These are phyloP conservation scores for Artemisia annua DNA, from an alignment of 129 eudicot genomes.

Conservation along the genomic window DNA sequence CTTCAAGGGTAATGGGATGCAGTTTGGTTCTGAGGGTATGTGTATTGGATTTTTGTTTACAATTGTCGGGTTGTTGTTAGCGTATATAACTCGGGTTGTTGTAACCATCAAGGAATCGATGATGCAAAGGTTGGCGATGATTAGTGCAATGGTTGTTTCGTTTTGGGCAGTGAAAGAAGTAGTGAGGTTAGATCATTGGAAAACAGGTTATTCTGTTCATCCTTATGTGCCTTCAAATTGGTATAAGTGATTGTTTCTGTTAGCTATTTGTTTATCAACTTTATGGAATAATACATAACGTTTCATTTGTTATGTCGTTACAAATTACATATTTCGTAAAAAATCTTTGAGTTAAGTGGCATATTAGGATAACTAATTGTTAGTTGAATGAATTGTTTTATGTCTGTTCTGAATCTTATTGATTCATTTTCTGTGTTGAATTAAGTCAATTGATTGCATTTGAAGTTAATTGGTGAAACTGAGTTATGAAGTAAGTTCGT, in stretches of 20 bases:
- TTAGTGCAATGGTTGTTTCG: constrained; percentile 49
- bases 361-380: too few species aligned
- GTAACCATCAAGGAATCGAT: constrained; percentile 46
- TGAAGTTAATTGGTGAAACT: too few species aligned
- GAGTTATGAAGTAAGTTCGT: too few species aligned
- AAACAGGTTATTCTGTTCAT: constrained; percentile 71
- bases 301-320: background rate
- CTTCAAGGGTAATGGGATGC: constrained; percentile 85
- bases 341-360: too few species aligned
- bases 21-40: constrained; percentile 81
- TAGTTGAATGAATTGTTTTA: too few species aligned
- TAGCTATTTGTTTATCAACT: background rate
- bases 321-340: too few species aligned
- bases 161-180: constrained; percentile 84
- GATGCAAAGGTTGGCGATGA: constrained; percentile 61
- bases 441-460: too few species aligned
- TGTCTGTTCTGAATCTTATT: too few species aligned
- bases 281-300: background rate
- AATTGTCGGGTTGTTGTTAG: constrained; percentile 62
- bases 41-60: constrained; percentile 68
- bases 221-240: constrained; percentile 78
- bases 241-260: constrained; percentile 29
- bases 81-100: constrained; percentile 48
- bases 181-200: constrained; percentile 69
- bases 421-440: too few species aligned